These are phyloP conservation scores for Leonotis leonurus DNA, from an alignment of 257 asterid genomes.

Conservation along the genomic window DNA sequence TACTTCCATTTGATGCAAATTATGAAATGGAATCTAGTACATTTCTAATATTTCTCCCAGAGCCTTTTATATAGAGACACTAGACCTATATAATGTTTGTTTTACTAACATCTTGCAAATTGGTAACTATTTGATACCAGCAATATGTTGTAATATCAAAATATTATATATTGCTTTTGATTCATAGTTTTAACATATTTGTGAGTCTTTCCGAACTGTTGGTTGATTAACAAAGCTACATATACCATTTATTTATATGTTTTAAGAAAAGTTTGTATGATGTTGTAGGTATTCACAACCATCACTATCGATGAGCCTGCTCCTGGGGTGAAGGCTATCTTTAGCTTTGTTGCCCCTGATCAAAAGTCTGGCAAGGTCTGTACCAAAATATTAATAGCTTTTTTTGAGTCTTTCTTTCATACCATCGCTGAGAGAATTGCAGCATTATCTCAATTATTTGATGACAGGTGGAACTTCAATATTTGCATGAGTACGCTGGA, in stretches of 20 bases:
- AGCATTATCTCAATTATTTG: background rate
- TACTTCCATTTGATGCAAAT: background rate
- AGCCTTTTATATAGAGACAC: background rate
- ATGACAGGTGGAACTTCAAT: conserved; percentile 77
- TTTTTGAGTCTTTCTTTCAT: background rate
- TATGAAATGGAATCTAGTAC: background rate
- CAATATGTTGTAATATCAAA: background rate
- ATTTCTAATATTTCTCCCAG: background rate
- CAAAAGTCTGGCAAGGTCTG: conserved; percentile 82
- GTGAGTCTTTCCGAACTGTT: background rate
- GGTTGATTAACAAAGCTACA: background rate
- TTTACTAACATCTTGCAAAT: background rate
- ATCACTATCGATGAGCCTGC: conserved; percentile 75
- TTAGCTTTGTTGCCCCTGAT: conserved; percentile 70
- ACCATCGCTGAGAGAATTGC: background rate
- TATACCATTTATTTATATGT: background rate
- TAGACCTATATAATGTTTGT: background rate
- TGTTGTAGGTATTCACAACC: conserved; percentile 55
- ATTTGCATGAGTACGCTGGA: conserved; percentile 81
- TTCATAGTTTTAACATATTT: background rate
- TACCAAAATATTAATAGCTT: background rate
- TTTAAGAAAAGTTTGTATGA: background rate
- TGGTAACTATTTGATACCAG: background rate
- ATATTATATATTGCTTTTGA: background rate
- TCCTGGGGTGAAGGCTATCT: conserved; percentile 81